Base-by-base conservation (phyloP, 2,329 filamentous ascomycete species). In the Colletotrichum sp. region DNA sequence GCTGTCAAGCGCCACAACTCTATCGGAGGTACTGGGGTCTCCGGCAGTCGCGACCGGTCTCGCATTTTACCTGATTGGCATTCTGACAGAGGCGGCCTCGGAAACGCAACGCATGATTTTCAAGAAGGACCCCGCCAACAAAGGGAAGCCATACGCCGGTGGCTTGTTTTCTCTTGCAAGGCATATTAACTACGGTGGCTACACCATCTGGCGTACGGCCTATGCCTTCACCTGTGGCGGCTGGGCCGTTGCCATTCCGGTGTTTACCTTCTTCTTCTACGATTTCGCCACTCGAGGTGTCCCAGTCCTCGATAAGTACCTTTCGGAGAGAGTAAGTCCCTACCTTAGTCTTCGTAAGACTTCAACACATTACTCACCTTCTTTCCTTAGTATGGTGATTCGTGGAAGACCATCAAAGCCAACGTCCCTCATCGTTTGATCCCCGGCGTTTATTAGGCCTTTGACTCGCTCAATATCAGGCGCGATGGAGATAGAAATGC, bases 161-260 rank as follows among this genome's bases (percentile, higher is more conserved):
- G 68, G 68, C 9, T 36, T 71, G 30, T 71, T 63, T 24, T 52
- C 30, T 16, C 68, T 71, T 26, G 68, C 68, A 16, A 36, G 68
- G 18, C 68, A 71, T 21, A 66, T 71, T 6, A 71, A 71, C 68
- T 71, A 71, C 36, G 68, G 68, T 9, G 57, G 32, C 16, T 71
- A 71, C 38, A 71, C 58, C 6, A 48, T 71, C 21, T 71, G 68
- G 68, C 57, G 68, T 13, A 36, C 30, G 10, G 32, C 57, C 0
- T 71, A 71, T 38, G 58, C 58, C 7, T 32, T 65, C 1, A 64
- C 68, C 12, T 36, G 58, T 16, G 68, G 58, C 21, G 68, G 68
- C 6, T 63, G 36, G 68, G 10, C 24, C 16, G 15, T 15, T 30
- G 28, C 32, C 18, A n/a, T 65, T 13, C 30, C 36, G 8, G 57